phyloP scores from a whole-genome alignment of 2,329 filamentous ascomycete species.

The Colletotrichum navitas region DNA sequence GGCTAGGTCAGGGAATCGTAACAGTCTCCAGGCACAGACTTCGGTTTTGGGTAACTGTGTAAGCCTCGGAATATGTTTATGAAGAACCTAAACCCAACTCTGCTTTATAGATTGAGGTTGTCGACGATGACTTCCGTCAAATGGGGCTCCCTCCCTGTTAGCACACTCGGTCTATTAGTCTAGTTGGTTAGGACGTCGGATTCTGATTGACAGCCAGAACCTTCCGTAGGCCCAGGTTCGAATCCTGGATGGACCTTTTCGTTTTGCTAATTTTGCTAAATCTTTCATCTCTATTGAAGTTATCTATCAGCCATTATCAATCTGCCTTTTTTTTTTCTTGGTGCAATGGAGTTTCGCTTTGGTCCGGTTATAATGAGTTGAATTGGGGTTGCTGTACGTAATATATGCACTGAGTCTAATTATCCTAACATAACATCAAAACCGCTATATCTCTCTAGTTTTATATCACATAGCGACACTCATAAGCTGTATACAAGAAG shows the following conservation, averaged over 20 bases:
- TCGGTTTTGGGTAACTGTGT: too few relatives aligned
- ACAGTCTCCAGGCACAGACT: not conserved
- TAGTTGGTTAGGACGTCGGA: conserved; percentile 43
- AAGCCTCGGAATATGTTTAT: too few relatives aligned
- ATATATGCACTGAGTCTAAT: not conserved
- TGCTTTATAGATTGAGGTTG: not conserved
- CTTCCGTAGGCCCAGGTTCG: conserved; percentile 42
- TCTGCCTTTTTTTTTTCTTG: not conserved
- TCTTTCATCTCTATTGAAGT: not conserved
- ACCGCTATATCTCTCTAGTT: not conserved
- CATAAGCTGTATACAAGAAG: not conserved
- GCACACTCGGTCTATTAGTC: conserved; percentile 31
- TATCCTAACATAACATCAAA: not conserved
- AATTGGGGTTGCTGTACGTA: not conserved
- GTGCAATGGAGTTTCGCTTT: too few relatives aligned
- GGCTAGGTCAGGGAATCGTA: not conserved
- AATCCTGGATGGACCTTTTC: conserved; percentile 42
- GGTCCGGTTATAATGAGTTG: not conserved
- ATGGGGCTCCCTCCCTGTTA: rapidly evolving
- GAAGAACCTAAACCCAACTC: rapidly evolving
- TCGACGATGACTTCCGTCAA: rapidly evolving
- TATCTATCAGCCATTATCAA: not conserved
- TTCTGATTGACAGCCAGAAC: conserved; percentile 26
- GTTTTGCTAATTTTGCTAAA: not conserved
- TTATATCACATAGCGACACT: not conserved